These are phyloP conservation scores for Termitomyces heimii DNA, from an alignment of 768 basidiomycete species.

Conservation along the genomic window DNA sequence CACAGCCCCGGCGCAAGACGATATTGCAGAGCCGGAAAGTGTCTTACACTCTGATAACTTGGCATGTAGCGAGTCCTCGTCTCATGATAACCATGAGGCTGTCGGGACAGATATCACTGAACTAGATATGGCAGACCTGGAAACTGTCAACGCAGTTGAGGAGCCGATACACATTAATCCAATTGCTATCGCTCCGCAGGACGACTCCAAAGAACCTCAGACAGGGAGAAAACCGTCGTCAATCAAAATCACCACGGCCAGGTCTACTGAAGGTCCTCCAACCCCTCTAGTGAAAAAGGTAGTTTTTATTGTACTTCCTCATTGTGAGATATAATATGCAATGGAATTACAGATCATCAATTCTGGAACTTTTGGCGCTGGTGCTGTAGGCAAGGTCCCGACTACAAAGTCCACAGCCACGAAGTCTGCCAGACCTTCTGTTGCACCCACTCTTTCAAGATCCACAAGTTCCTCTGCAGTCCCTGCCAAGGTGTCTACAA, in stretches of 20 bases:
- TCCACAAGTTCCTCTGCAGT: conserved; percentile 31
- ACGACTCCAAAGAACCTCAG: conserved; percentile 19
- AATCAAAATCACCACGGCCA: conserved; percentile 37
- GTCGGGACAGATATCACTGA: conserved; percentile 15
- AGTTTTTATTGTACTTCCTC: conserved; percentile 2
- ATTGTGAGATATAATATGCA: not conserved
- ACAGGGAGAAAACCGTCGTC: conserved; percentile 31
- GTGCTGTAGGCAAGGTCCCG: conserved; percentile 38
- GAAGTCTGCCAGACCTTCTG: conserved; percentile 11
- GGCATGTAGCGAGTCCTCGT: conserved; percentile 10
- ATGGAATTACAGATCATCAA: conserved; percentile 43
- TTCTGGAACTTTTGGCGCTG: conserved; percentile 61
- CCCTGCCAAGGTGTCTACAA: conserved; percentile 32
- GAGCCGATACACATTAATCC: conserved; percentile 16
- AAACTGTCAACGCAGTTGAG: conserved; percentile 13
- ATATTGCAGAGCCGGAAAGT: conserved; percentile 12
- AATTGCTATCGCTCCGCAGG: conserved; percentile 18
- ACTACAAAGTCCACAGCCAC: conserved; percentile 32
- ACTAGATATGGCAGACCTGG: conserved; percentile 12
- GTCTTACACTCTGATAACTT: conserved; percentile 12
- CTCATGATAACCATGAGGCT: conserved; percentile 26
- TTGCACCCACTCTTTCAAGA: conserved; percentile 26
- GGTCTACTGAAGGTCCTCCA: conserved; percentile 40
- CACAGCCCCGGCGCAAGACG: conserved; percentile 11
- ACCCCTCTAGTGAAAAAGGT: conserved; percentile 70